A percentile compares a stretch with the other conserved stretches of the same genome.
Conservation (phyloP, 2,329 filamentous ascomycete species). For the Immersiporthe knoxdaviesiana region DNA sequence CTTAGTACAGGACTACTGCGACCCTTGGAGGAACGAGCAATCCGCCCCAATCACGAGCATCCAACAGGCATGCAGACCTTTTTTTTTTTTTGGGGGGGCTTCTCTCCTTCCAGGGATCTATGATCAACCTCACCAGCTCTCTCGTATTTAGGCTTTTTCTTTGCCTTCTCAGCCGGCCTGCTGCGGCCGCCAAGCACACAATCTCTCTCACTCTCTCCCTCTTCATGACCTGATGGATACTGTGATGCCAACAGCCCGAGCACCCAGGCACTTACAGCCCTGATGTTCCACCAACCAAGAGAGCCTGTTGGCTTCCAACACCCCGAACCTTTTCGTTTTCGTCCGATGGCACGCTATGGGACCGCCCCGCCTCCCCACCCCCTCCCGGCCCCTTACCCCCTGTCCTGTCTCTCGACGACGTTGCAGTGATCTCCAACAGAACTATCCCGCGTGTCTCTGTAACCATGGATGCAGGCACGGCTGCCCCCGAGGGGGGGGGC, state of each 20-base stretch:
- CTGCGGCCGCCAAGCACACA: too few relatives aligned
- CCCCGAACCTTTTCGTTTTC: too few relatives aligned
- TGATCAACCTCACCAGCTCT: not conserved
- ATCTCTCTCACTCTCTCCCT: too few relatives aligned
- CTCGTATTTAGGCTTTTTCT: not conserved
- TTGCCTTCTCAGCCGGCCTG: not conserved
- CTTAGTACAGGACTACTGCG: not conserved
- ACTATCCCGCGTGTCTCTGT: not conserved
- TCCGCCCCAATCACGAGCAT: conserved; percentile 1
- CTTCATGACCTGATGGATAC: too few relatives aligned
- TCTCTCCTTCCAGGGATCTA: not conserved
- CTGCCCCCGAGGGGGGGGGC: too few relatives aligned
- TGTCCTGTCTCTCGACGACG: not conserved
- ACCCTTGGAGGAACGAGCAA: too few relatives aligned
- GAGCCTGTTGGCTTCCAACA: not conserved
- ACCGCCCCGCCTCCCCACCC: too few relatives aligned
- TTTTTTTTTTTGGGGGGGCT: too few relatives aligned
- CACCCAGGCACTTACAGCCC: not conserved
- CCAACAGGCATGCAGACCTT: not conserved
- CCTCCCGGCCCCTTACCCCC: not conserved
- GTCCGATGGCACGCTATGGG: not conserved
- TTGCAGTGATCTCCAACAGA: not conserved
- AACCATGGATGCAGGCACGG: not conserved
- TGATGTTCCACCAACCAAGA: conserved; percentile 9
- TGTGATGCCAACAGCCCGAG: not conserved